A percentile compares a stretch with the other conserved stretches of the same genome.
phyloP scores from a whole-genome alignment of 2,329 filamentous ascomycete species.

The Claviceps maximensis region DNA sequence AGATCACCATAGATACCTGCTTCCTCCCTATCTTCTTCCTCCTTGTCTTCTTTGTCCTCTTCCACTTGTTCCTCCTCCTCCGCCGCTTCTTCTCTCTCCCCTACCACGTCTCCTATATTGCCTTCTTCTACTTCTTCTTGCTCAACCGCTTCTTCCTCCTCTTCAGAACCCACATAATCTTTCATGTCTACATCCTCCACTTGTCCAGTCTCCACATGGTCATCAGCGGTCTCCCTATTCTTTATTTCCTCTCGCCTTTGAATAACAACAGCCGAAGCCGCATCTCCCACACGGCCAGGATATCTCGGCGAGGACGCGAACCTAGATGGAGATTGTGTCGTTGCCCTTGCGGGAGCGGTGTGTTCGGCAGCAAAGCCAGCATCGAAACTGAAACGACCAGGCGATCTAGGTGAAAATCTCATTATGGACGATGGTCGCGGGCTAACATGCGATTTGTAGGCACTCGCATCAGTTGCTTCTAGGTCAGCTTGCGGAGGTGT shows the following conservation, averaged over 20 bases:
- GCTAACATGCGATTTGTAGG: slow-evolving; percentile 9
- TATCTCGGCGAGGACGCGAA: slow-evolving; percentile 2
- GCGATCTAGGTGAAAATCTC: not conserved
- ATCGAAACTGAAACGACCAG: not conserved
- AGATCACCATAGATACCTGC: not conserved
- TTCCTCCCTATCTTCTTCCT: not conserved
- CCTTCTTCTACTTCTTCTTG: not conserved
- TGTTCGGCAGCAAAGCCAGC: not conserved
- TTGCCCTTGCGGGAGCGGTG: not conserved
- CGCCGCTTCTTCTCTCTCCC: not conserved
- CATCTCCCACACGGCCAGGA: not conserved
- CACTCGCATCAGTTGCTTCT: slow-evolving; percentile 8
- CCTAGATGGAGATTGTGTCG: not conserved
- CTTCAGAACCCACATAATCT: not conserved
- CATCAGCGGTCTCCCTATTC: not conserved
- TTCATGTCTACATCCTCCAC: slow-evolving; percentile 6
- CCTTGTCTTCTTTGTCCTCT: not conserved
- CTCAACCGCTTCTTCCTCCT: not conserved
- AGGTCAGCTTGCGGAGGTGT: slow-evolving; percentile 27
- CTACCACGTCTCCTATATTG: not conserved
- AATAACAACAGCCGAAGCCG: not conserved
- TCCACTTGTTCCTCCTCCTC: not conserved
- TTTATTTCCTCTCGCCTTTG: slow-evolving; percentile 1
- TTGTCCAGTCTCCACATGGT: not conserved
- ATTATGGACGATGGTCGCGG: slow-evolving; percentile 1